Evolutionary conservation across 1,284 basidiomycete genomes (phyloP).

Genomic region (Cryptococcus amylolentus): DNA sequence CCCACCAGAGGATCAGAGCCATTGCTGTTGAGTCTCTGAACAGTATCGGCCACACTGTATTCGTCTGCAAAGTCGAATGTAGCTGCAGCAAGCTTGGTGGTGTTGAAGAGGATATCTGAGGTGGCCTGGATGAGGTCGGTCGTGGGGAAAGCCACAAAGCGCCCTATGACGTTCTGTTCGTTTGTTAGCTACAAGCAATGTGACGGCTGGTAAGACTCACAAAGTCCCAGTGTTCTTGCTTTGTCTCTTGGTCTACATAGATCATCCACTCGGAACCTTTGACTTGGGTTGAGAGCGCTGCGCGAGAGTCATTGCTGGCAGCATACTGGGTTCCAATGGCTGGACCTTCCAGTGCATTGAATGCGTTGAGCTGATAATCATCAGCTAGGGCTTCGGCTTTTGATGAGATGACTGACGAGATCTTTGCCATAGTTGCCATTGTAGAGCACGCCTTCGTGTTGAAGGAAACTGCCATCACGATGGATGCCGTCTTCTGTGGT

Average conservation of each 20-base stretch:
- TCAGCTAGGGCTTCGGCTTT: background rate
- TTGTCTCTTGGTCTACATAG: constrained; percentile 58
- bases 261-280: constrained; percentile 65
- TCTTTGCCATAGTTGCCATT: constrained; percentile 64
- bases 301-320: constrained; percentile 48
- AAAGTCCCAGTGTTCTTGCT: constrained; percentile 63
- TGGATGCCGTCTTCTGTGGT: constrained; percentile 59
- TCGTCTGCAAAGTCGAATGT: constrained; percentile 45
- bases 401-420: constrained; percentile 51
- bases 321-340: constrained; percentile 58
- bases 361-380: constrained; percentile 19
- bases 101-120: constrained; percentile 58
- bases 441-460: constrained; percentile 61
- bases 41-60: constrained; percentile 50
- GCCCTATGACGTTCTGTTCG: constrained; percentile 55
- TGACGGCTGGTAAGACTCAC: constrained; percentile 46
- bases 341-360: constrained; percentile 32
- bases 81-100: constrained; percentile 52
- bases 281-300: constrained; percentile 56
- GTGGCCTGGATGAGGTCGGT: constrained; percentile 58
- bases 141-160: constrained; percentile 63
- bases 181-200: background rate
- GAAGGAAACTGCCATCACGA: constrained; percentile 61
- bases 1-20: constrained; percentile 53
- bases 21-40: constrained; percentile 48